A percentile compares a stretch with the other conserved stretches of the same genome.
Evolutionary conservation across 2,329 filamentous ascomycete genomes (phyloP).

Genomic region (Colletotrichum shisoi): DNA sequence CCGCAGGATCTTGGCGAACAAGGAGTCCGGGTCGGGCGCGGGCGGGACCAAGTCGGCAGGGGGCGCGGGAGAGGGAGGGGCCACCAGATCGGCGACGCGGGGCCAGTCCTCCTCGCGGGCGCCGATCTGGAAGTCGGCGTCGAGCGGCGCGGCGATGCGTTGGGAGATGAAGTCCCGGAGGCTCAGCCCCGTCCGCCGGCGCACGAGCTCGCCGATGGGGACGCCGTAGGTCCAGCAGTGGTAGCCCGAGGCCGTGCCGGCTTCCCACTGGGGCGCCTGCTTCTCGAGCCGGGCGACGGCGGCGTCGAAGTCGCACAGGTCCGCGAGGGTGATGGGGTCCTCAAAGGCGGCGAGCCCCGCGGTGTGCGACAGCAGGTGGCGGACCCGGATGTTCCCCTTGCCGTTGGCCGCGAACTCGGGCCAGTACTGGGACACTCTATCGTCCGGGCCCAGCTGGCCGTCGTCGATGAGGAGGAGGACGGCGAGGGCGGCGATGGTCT

Average conservation of each 20-base stretch:
- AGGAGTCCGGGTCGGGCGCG: conserved; percentile 42
- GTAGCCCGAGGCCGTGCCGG: conserved; percentile 55
- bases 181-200: conserved; percentile 51
- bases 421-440: conserved; percentile 54
- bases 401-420: conserved; percentile 56
- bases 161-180: conserved; percentile 52
- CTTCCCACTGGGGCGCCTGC: conserved; percentile 55
- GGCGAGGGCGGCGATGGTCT: conserved; percentile 50
- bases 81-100: conserved; percentile 50
- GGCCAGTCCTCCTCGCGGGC: conserved; percentile 52
- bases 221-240: conserved; percentile 53
- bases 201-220: conserved; percentile 55
- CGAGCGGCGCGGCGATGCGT: conserved; percentile 51
- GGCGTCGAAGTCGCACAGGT: conserved; percentile 47
- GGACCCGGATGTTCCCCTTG: conserved; percentile 51
- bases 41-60: background rate
- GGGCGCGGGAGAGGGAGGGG: conserved; percentile 41
- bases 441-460: conserved; percentile 49
- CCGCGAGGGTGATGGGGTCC: conserved; percentile 44
- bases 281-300: conserved; percentile 49
- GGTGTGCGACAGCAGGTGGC: conserved; percentile 53
- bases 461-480: conserved; percentile 52
- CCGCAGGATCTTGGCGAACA: conserved; percentile 44
- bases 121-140: conserved; percentile 58
- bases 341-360: conserved; percentile 50